Evolutionary conservation across 805 yeast genomes (phyloP), one percentile per base, ranked within the genome.

Genomic region (Middelhovenomyces tepae): DNA sequence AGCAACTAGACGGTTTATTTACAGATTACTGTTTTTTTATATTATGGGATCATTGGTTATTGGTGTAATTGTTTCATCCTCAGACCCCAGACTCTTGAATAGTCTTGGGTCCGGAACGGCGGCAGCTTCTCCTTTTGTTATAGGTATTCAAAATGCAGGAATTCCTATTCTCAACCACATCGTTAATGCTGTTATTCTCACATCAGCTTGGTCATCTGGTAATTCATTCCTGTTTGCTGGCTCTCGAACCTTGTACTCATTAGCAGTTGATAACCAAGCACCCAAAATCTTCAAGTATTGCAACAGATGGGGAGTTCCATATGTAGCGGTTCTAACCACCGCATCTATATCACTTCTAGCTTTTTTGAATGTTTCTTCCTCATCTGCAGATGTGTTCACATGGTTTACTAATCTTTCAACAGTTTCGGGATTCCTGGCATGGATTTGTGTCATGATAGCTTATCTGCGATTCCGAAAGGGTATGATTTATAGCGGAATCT

Each of bases 1-100:
- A 19, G 89, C 91, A 1, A 80, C 87, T 4, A 73, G 67, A 42
- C 65, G 81, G 46, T 83, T 81, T 4, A 79, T 80, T 50, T 78
- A 81, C 67, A 64, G 87, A 45, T 71, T 83, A 31, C 46, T 79
- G 10, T 54, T 78, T 4, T 70, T 82, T 44, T 83, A 82, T 54
- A 57, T 81, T 31, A 46, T 82, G 13, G 73, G 86, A 1, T 67
- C 79, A 17, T 74, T 83, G 47, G 62, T 79, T 9, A 81, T 82
- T 23, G 80, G 91, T 1, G 59, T 83, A 27, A 80, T 79, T 51
- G 64, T 81, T 22, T 80, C 81, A 50, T 62, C 81, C 38, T 86
- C 85, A 1, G 93, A 83, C 32, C 35, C 39, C 11, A 31, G 62
- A 32, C 60, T 78, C 38, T 56, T 70, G 44, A 45, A 44, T 29